Evolutionary conservation across 1,139 yeast species (phyloP), one percentile per base, ranked within the genome.

Genomic region (Suhomyces guaymorum): DNA sequence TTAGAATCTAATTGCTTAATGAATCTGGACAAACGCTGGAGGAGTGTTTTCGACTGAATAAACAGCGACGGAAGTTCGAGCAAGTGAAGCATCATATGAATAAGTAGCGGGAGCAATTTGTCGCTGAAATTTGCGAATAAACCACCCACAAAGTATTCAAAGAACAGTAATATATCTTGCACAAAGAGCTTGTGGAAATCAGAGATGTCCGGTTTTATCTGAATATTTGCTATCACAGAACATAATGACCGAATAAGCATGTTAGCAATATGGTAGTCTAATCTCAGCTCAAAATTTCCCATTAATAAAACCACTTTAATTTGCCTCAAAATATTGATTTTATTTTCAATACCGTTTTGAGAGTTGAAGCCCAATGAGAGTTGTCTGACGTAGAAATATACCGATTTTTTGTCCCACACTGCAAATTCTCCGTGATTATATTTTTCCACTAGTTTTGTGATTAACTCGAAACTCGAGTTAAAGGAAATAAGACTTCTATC

Each of bases 341-440:
- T 57, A 20, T 62, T 63, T 2, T 57, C 52, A 4, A 31, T 19
- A n/a, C 57, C 41, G 1, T 48, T 26, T 0, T 66, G 41, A 0
- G 42, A 25, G 0, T 55, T 48, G 3, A 73, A 37, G 7, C 48
- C 40, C 2, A 57, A 34, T 1, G 70, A 44, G 2, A 71, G 26
- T 13, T 66, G 56, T 13, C 72, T 55, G 1, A 62, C 27, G 4
- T 76, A 31, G 46, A 75, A 75, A 39, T 66, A 67, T 3, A 66
- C 47, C 5, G 48, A 48, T 7, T 53, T 45, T 1, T 55, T 38
- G 3, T 50, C 37, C 83, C 82, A 78, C 37, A 67, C 66, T 0
- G 9, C 5, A 5, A 5, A 6, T 10, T 26, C 32, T 5, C 30
- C 34, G 1, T 34, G 23, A 2, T 30, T 26, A 36, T 47, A 57